These are phyloP conservation scores for Neonectria neomacrospora DNA, from an alignment of 2,329 filamentous ascomycete genomes.

Conservation along the genomic window DNA sequence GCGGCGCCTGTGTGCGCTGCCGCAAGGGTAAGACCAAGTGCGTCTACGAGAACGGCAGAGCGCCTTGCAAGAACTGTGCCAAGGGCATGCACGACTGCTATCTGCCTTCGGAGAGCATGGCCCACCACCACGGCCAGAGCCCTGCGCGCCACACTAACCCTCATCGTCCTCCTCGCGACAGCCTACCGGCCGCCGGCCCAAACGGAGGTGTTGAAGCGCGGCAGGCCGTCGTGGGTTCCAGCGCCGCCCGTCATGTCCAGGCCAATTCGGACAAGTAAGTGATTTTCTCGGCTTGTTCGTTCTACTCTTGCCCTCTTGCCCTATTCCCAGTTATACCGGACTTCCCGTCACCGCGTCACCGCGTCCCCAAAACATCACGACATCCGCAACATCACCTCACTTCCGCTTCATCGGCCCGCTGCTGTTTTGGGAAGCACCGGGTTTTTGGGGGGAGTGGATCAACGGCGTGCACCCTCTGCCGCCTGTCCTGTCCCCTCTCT, in stretches of 20 bases:
- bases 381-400: constrained; percentile 22
- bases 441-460: constrained; percentile 30
- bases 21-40: constrained; percentile 73
- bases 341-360: constrained; percentile 2
- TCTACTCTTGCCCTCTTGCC: constrained; percentile 15
- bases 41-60: constrained; percentile 70
- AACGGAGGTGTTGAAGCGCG: constrained; percentile 58
- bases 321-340: constrained; percentile 10
- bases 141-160: constrained; percentile 61
- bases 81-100: constrained; percentile 74
- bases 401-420: constrained; percentile 13
- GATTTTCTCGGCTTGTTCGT: constrained; percentile 16
- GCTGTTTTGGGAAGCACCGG: constrained; percentile 14
- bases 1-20: constrained; percentile 71
- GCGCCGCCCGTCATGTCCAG: constrained; percentile 60
- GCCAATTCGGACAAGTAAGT: constrained; percentile 67
- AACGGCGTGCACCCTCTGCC: constrained; percentile 32
- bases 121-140: constrained; percentile 68
- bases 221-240: constrained; percentile 55
- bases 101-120: constrained; percentile 69
- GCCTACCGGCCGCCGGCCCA: constrained; percentile 63
- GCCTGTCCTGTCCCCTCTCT: constrained; percentile 28
- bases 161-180: constrained; percentile 64
- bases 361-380: constrained; percentile 3
- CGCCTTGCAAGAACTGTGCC: constrained; percentile 72